These are phyloP conservation scores for Cutaneotrichosporon sp. DNA, from an alignment of 1,284 basidiomycete species.

Conservation along the genomic window DNA sequence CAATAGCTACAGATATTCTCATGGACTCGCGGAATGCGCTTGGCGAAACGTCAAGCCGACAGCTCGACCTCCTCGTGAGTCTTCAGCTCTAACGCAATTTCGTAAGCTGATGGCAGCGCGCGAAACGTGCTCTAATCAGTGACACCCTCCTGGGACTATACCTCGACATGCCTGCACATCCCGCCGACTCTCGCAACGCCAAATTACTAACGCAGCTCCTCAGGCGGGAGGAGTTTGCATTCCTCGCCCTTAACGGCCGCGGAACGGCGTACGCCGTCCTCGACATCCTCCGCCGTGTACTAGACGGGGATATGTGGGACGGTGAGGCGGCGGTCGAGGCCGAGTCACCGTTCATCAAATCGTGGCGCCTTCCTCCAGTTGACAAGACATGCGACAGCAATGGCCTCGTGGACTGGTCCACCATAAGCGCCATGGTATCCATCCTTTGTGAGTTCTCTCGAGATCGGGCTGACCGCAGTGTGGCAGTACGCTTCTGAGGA, in stretches of 20 bases:
- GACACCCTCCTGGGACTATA: constrained; percentile 1
- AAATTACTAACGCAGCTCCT: neutral
- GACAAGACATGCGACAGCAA: neutral
- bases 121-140: neutral
- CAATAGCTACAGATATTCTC: neutral
- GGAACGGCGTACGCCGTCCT: neutral
- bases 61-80: neutral
- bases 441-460: neutral
- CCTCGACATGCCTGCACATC: neutral
- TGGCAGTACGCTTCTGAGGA: neutral
- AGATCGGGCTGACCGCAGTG: neutral
- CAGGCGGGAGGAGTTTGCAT: neutral
- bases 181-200: neutral
- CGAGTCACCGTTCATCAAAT: neutral
- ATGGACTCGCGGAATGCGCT: neutral
- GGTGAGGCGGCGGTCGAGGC: neutral
- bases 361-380: neutral
- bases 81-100: neutral
- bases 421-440: neutral
- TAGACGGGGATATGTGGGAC: neutral
- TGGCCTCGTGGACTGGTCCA: neutral
- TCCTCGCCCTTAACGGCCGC: neutral
- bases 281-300: neutral
- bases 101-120: neutral
- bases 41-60: neutral